Percentiles rank a stretch among this genome's conserved stretches.
These are phyloP conservation scores for Backusella westeae DNA, from an alignment of 192 early-diverging fungal species.

Conservation along the genomic window DNA sequence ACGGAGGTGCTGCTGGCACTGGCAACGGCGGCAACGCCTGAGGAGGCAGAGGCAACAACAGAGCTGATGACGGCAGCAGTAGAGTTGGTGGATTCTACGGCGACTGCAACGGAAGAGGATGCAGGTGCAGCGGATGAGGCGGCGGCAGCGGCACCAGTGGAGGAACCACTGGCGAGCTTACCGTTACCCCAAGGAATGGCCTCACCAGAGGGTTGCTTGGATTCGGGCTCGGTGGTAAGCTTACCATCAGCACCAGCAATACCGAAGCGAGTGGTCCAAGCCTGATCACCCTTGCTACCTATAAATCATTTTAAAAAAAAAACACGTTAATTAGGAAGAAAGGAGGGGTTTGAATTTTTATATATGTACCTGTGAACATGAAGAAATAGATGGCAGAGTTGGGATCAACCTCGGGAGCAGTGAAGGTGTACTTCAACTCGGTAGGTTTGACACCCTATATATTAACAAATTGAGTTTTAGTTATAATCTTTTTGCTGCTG, in stretches of 20 bases:
- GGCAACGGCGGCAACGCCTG: not conserved
- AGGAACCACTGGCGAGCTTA: not conserved
- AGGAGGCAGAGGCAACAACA: not conserved
- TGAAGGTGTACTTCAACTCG: conserved; percentile 15
- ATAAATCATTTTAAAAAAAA: not conserved
- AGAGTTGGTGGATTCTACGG: not conserved
- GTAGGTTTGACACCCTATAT: conserved; percentile 20
- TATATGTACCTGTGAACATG: conserved; percentile 35
- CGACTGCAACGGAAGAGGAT: not conserved
- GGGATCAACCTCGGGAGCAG: conserved; percentile 24
- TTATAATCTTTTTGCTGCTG: too few relatives aligned
- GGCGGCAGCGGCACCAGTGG: not conserved
- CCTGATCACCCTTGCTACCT: conserved; percentile 7
- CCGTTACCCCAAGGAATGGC: conserved; percentile 9
- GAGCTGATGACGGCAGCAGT: not conserved
- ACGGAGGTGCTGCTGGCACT: not conserved
- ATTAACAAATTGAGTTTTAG: not conserved
- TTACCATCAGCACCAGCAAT: conserved; percentile 28
- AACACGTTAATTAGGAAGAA: not conserved
- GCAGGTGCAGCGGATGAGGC: not conserved
- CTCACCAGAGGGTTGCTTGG: conserved; percentile 22
- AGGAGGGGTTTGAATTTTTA: not conserved
- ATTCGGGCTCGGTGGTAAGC: not conserved
- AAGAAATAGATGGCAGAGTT: conserved; percentile 39
- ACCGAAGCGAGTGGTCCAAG: conserved; percentile 42